Percentiles rank a stretch among this genome's conserved stretches.
phyloP scores from a whole-genome alignment of 805 yeast species.

The Jamesozyma hellenica region DNA sequence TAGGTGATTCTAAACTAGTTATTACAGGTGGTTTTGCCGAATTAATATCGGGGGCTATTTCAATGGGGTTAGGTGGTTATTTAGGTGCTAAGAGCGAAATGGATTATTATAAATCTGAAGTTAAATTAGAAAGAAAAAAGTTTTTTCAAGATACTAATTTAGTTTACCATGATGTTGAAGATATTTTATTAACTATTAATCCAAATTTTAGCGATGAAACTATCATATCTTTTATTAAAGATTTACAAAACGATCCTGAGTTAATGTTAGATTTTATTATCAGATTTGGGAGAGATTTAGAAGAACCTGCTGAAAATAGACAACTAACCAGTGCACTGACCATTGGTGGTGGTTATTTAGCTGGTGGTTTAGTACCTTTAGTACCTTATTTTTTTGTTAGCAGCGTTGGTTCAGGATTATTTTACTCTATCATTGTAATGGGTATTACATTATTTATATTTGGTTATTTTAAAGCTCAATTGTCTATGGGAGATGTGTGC shows the following conservation, averaged over 20 bases:
- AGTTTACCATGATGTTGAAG: constrained; percentile 70
- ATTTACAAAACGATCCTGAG: constrained; percentile 68
- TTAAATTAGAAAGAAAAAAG: constrained; percentile 55
- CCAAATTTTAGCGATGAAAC: constrained; percentile 55
- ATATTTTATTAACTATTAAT: constrained; percentile 62
- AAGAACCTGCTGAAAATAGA: constrained; percentile 89
- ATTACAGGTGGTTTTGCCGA: constrained; percentile 98
- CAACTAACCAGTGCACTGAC: constrained; percentile 82
- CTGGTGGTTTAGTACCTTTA: constrained; percentile 88
- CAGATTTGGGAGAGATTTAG: constrained; percentile 83
- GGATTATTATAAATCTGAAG: constrained; percentile 65
- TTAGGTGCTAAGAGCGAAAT: constrained; percentile 87
- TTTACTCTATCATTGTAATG: constrained; percentile 73
- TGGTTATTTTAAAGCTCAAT: constrained; percentile 75
- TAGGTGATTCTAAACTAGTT: constrained; percentile 83
- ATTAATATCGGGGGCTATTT: constrained; percentile 89
- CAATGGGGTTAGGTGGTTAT: constrained; percentile 97
- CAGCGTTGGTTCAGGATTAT: constrained; percentile 68
- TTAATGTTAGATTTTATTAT: constrained; percentile 78
- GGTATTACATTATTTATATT: constrained; percentile 72
- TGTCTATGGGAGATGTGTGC: constrained; percentile 74
- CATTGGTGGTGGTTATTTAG: constrained; percentile 77
- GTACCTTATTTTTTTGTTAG: constrained; percentile 79
- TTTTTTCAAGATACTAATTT: constrained; percentile 56
- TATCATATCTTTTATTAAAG: constrained; percentile 60